Evolutionary conservation across 2,329 filamentous ascomycete genomes (phyloP).

Genomic region (Geosmithia flava): DNA sequence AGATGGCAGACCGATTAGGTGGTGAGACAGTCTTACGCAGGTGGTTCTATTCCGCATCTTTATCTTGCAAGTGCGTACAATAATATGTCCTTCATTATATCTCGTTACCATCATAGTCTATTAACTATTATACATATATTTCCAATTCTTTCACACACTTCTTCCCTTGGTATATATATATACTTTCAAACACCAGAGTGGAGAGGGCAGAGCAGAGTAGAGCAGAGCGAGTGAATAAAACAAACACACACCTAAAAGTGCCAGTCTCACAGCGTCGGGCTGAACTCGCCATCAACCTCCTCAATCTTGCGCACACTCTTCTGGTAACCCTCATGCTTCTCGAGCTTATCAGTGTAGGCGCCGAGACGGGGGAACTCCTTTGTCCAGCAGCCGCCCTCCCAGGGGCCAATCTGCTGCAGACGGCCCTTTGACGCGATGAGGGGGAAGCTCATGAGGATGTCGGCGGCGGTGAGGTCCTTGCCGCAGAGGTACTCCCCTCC

Average conservation of each 20-base stretch:
- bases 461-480: constrained; percentile 33
- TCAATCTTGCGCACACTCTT: constrained; percentile 34
- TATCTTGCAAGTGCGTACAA: too few species aligned
- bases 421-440: constrained; percentile 29
- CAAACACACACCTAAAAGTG: background rate
- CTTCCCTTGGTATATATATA: too few species aligned
- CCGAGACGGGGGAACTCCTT: constrained; percentile 28
- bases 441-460: constrained; percentile 41
- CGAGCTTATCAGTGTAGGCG: constrained; percentile 32
- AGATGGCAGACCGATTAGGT: too few species aligned
- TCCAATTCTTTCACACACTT: too few species aligned
- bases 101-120: too few species aligned
- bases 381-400: constrained; percentile 25
- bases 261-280: constrained; percentile 1
- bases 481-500: constrained; percentile 36
- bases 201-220: too few species aligned
- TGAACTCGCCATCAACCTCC: constrained; percentile 30
- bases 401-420: constrained; percentile 26
- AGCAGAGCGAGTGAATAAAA: too few species aligned
- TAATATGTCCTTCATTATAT: too few species aligned
- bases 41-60: too few species aligned
- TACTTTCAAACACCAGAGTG: too few species aligned
- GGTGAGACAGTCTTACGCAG: too few species aligned
- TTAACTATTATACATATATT: too few species aligned
- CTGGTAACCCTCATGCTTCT: constrained; percentile 33